Percentiles rank a stretch among this genome's conserved stretches.
These are phyloP conservation scores for Penicillium rolfsii DNA, from an alignment of 2,329 filamentous ascomycete genomes.

Conservation along the genomic window DNA sequence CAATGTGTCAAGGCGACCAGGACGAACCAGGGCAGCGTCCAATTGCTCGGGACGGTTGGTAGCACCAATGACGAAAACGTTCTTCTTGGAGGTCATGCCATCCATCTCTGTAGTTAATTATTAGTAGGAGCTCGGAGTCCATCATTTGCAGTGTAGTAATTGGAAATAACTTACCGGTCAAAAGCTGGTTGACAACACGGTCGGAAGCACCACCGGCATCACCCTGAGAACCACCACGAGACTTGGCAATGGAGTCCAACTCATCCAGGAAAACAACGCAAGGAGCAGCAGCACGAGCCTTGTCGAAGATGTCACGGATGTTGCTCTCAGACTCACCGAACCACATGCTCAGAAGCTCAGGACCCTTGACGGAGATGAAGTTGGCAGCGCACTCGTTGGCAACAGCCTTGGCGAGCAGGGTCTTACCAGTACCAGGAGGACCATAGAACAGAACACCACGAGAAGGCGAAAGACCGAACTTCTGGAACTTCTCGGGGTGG, in stretches of 20 bases:
- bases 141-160: not conserved
- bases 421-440: slow-evolving; percentile 99
- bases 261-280: slow-evolving; percentile 99
- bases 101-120: slow-evolving; percentile 75
- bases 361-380: slow-evolving; percentile 99
- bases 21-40: slow-evolving; percentile 95
- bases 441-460: slow-evolving; percentile 99
- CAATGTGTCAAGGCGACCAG: slow-evolving; percentile 95
- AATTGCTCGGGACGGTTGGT: slow-evolving; percentile 99
- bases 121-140: slow-evolving; percentile 46
- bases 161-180: slow-evolving; percentile 72
- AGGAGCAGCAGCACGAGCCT: slow-evolving; percentile 95
- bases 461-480: slow-evolving; percentile 97
- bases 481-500: slow-evolving; percentile 99
- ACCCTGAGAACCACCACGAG: slow-evolving; percentile 92
- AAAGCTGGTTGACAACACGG: slow-evolving; percentile 98
- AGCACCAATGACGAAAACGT: slow-evolving; percentile 98
- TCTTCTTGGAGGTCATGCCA: slow-evolving; percentile 99
- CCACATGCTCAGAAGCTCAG: slow-evolving; percentile 99
- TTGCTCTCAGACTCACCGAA: slow-evolving; percentile 99
- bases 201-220: slow-evolving; percentile 98
- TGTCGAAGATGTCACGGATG: slow-evolving; percentile 99
- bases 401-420: slow-evolving; percentile 97
- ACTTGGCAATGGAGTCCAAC: slow-evolving; percentile 98
- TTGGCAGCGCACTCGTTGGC: slow-evolving; percentile 99